Evolutionary conservation across 1,284 basidiomycete species (phyloP), one percentile per base, ranked within the genome.

Genomic region (Cryptococcus maquisensis): DNA sequence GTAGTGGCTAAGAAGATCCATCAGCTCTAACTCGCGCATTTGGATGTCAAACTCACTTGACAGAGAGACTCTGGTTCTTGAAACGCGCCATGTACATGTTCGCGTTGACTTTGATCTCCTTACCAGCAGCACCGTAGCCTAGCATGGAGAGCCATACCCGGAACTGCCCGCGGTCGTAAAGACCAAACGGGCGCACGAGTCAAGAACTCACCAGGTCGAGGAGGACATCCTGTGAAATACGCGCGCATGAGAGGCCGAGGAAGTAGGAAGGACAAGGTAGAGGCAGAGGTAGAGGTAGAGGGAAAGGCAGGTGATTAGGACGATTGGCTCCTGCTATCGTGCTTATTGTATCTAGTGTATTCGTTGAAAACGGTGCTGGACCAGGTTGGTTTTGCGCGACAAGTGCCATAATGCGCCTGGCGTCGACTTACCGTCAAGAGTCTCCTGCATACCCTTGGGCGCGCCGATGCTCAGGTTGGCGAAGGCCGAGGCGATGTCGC

Each of bases 61-160:
- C 59, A n/a, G 60, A 61, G 12, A 55, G 51, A 35, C 68, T 69
- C 24, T 59, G 49, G 9, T 58, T 55, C 55, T 69, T 67, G 61
- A 70, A 71, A 18, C 67, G 58, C 12, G 66, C 57, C 43, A 62
- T 56, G 59, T 59, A 75, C 72, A 74, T 73, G 61, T 75, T 76
- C 21, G 73, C 72, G 13, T 63, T 47, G 47, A 75, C 71, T 6
- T 51, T 47, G 54, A 74, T 70, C 1, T 56, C 36, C 40, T 59
- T 56, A 2, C 74, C 74, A 20, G 55, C 42, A 9, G 56, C 67
- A 16, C 74, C 74, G 48, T 64, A 67, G 44, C 57, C 68, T 68
- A 54, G 15, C 15, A n/a, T 13, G 32, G n/a, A 21, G 40, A 39
- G 20, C 15, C 38, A 15, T 16, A 44, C 6, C 42, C 21, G 21